These are phyloP conservation scores for Fusarium sp. DNA, from an alignment of 2,329 filamentous ascomycete genomes.

Conservation along the genomic window DNA sequence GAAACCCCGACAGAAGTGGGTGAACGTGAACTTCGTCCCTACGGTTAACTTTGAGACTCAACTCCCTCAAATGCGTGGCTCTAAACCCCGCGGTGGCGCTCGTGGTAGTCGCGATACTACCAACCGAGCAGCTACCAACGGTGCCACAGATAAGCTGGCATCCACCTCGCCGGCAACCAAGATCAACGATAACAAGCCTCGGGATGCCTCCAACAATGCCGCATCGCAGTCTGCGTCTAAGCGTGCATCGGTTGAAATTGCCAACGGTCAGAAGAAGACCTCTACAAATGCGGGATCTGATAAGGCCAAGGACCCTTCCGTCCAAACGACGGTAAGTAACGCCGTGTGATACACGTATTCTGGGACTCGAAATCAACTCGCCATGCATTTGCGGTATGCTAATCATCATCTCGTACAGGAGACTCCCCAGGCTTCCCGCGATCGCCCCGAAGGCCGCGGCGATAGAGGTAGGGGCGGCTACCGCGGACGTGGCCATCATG, in stretches of 20 bases:
- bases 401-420: conserved; percentile 42
- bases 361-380: not conserved
- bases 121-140: conserved; percentile 52
- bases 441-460: conserved; percentile 55
- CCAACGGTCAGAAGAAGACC: conserved; percentile 58
- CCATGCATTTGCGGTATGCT: not conserved
- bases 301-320: conserved; percentile 56
- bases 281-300: conserved; percentile 51
- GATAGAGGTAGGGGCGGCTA: conserved; percentile 59
- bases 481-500: conserved; percentile 59
- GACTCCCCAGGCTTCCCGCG: conserved; percentile 45
- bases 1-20: conserved; percentile 79
- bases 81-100: conserved; percentile 64
- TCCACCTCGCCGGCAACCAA: conserved; percentile 49
- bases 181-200: conserved; percentile 50
- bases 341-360: not conserved
- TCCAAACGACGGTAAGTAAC: conserved; percentile 56
- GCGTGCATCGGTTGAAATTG: conserved; percentile 58
- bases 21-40: conserved; percentile 83
- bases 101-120: conserved; percentile 55
- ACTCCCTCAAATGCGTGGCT: conserved; percentile 66
- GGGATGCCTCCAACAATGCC: conserved; percentile 55
- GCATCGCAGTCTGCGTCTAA: conserved; percentile 57
- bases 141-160: conserved; percentile 54
- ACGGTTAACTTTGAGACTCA: conserved; percentile 89